phyloP scores from a whole-genome alignment of 345 rosid genomes.

The Corchorus capsularis region DNA sequence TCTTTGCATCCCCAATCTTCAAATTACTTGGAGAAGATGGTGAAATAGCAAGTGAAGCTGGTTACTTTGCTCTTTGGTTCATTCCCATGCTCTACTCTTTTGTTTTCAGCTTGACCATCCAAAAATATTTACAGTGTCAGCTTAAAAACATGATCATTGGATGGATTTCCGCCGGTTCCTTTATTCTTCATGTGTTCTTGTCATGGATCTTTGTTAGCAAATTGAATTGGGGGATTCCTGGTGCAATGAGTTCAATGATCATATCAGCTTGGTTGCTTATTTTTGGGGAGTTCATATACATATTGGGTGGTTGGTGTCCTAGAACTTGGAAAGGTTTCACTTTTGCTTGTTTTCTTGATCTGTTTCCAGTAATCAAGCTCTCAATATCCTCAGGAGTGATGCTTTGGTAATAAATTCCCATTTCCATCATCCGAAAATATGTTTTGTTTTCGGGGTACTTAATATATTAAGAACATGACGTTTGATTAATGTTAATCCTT shows the following conservation, averaged over 20 bases:
- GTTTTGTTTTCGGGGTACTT: not conserved
- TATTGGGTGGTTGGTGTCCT: constrained; percentile 67
- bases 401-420: constrained; percentile 40
- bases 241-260: constrained; percentile 52
- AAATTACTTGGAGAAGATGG: constrained; percentile 14
- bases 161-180: constrained; percentile 36
- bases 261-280: constrained; percentile 43
- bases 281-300: constrained; percentile 48
- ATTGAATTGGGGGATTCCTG: constrained; percentile 47
- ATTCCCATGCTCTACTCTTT: constrained; percentile 16
- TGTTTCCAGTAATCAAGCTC: constrained; percentile 52
- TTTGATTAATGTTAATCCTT: not conserved
- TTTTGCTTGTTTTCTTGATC: constrained; percentile 47
- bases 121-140: constrained; percentile 15
- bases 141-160: constrained; percentile 46
- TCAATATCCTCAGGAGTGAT: constrained; percentile 63
- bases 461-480: not conserved
- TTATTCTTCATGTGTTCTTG: constrained; percentile 40
- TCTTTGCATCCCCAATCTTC: constrained; percentile 24
- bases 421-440: not conserved
- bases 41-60: constrained; percentile 13
- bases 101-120: constrained; percentile 9
- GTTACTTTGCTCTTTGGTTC: constrained; percentile 20
- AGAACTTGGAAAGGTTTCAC: constrained; percentile 60
- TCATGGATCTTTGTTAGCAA: constrained; percentile 48